Evolutionary conservation across 805 yeast genomes (phyloP).

Genomic region (Wickerhamomyces chaumierensis): DNA sequence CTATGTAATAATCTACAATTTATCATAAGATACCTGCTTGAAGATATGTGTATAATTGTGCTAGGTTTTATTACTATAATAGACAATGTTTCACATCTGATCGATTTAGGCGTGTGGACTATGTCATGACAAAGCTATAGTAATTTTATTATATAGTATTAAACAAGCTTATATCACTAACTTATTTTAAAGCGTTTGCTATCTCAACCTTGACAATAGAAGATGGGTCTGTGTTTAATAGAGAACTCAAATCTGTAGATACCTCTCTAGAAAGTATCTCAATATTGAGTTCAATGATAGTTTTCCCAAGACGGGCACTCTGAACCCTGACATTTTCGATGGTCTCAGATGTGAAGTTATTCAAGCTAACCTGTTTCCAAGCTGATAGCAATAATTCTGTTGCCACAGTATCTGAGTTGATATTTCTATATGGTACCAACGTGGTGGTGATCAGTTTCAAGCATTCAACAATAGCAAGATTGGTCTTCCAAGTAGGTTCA

Average conservation of each 20-base stretch:
- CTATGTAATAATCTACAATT: too few relatives aligned
- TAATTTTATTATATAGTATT: background rate
- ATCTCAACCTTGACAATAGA: conserved; percentile 32
- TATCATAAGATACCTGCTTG: too few relatives aligned
- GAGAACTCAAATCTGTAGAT: conserved; percentile 14
- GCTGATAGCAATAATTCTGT: conserved; percentile 4
- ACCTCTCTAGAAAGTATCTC: conserved; percentile 10
- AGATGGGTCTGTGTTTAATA: conserved; percentile 29
- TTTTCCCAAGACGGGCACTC: conserved; percentile 26
- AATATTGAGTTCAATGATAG: conserved; percentile 11
- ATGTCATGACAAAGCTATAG: background rate
- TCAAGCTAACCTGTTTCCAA: conserved; percentile 17
- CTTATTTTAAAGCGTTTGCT: conserved; percentile 4
- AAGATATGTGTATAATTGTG: background rate
- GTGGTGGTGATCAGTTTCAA: conserved; percentile 17
- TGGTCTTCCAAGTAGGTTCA: conserved; percentile 51
- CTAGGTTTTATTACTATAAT: conserved; percentile 18
- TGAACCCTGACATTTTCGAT: conserved; percentile 54
- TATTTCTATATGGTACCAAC: conserved; percentile 1
- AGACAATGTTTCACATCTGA: too few relatives aligned
- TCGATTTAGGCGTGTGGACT: background rate
- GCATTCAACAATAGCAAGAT: conserved; percentile 33
- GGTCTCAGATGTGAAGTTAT: conserved; percentile 27
- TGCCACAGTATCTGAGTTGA: conserved; percentile 4
- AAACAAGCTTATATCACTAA: too few relatives aligned